Evolutionary conservation across 371 early-diverging fungal genomes (phyloP), one percentile per base, ranked within the genome.

Genomic region (Syncephalastrum monosporum): DNA sequence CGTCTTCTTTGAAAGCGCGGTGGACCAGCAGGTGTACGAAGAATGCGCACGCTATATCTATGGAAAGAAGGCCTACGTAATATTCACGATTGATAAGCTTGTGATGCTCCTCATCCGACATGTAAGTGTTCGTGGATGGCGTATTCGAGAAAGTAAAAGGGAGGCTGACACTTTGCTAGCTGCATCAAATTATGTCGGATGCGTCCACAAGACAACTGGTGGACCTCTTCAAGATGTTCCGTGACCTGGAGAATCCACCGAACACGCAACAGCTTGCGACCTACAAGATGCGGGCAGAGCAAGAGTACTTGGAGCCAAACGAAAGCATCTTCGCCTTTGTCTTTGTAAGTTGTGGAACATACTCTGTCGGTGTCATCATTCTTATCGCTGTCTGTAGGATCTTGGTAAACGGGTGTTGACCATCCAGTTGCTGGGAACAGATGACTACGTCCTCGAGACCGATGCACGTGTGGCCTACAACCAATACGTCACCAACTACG

Each of bases 1-100:
- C 61, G 84, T 84, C 50, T 83, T 91, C 46, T 68, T 95, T 63
- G 83, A 81, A 51, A 86, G 85, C 29, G 86, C 90, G 15, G 74
- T 97, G 44, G 97, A 98, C 15, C 67, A 79, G 33, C 67, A 68
- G 24, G 77, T 71, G 33, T 99, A 87, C 84, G 99, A 99, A 64
- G 99, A 98, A 55, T 75, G 84, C 42, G 68, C 91, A 42, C 85
- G 97, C 7, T 81, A 83, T 47, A 71, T 95, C 63, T 95, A 89
- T 72, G 89, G 91, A 14, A 91, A 87, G 24, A 77, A 87, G 23
- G 96, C 89, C 0, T 91, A 93, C 65, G 65, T 83, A 41, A 77
- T 91, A 44, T 90, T 93, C 57, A 93, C 94, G 0, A 73, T 96
- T n/a, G 96, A 96, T 69, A 91, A 89, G 60, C 74, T 93, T 16